phyloP scores from a whole-genome alignment of 768 basidiomycete species.

The Trametes sanguinea region DNA sequence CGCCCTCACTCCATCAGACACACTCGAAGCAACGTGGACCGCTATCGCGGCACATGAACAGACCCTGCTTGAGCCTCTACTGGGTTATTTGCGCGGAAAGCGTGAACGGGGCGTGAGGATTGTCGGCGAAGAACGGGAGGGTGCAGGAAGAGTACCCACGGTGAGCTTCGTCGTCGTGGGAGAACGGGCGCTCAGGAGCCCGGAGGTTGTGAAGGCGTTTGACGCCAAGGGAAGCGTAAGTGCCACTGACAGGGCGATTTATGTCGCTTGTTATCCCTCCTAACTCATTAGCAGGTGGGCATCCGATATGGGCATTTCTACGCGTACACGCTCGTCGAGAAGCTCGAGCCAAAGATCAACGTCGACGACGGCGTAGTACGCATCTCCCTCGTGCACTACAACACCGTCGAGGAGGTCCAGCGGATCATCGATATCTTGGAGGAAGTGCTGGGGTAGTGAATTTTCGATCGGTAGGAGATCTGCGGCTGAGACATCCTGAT shows the following conservation, averaged over 20 bases:
- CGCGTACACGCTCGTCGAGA: constrained; percentile 62
- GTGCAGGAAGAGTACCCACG: constrained; percentile 58
- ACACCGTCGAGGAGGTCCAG: constrained; percentile 70
- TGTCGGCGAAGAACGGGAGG: constrained; percentile 57
- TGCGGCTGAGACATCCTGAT: no score
- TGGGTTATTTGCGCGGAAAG: constrained; percentile 55
- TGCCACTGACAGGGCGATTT: no score
- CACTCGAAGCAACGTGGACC: constrained; percentile 52
- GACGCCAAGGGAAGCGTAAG: constrained; percentile 65
- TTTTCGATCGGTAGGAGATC: no score
- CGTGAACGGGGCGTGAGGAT: constrained; percentile 62
- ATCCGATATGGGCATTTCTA: constrained; percentile 82
- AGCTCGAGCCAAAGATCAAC: constrained; percentile 57
- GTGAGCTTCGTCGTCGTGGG: constrained; percentile 72
- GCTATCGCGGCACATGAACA: constrained; percentile 67
- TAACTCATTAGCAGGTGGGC: constrained; percentile 58
- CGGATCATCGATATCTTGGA: constrained; percentile 57
- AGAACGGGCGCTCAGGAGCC: constrained; percentile 55
- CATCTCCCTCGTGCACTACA: constrained; percentile 79
- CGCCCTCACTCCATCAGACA: constrained; percentile 49
- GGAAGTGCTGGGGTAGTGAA: constrained; percentile 54
- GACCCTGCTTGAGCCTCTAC: constrained; percentile 51
- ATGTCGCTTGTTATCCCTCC: no score
- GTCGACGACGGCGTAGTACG: constrained; percentile 68
- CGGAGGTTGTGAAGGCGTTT: constrained; percentile 62